Evolutionary conservation across 2,329 filamentous ascomycete species (phyloP), one percentile per base, ranked within the genome.

Genomic region (Fusarium mundagurra): DNA sequence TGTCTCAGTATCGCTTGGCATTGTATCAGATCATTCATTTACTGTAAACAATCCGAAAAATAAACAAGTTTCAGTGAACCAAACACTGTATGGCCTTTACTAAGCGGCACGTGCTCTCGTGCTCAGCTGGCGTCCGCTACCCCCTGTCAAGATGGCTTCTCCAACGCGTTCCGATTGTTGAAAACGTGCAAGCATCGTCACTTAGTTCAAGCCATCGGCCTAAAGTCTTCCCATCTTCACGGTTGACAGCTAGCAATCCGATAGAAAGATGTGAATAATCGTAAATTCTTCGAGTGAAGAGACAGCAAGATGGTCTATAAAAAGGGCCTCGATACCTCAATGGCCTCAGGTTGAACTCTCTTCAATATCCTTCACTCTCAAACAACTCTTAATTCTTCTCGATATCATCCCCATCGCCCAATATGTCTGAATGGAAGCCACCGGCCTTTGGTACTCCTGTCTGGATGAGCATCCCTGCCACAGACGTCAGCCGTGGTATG

Each of bases 381-480:
- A 43, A 12, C 29, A 61, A 47, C 18, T 43, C 39, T 31, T 43
- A 14, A n/a, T 16, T 8, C 6, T 14, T 22, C 39, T 61, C 24
- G 24, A 24, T n/a, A 47, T 13, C 34, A 41, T 38, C 27, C 14
- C 9, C 38, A 29, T 10, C 4, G 8, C 5, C n/a, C 47, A 47
- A 31, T 50, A 80, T 80, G 76, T 66, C 77, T 31, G 78, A 79
- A 3, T 80, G 79, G 79, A 80, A 79, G 45, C 77, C 78, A 17
- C 79, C 79, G 4, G 72, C 71, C 45, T 78, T 76, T 66, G 79
- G 79, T 33, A 74, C 72, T 16, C 79, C 79, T 6, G 67, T 77
- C 22, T 81, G 79, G 79, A 74, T 81, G 71, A 67, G 62, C 11
- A 80, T 81, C 29, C 77, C 79, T n/a, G 79, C 79, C 36, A 73